These are phyloP conservation scores for Fraxinus platypoda DNA, from an alignment of 305 asterid species.

Conservation along the genomic window DNA sequence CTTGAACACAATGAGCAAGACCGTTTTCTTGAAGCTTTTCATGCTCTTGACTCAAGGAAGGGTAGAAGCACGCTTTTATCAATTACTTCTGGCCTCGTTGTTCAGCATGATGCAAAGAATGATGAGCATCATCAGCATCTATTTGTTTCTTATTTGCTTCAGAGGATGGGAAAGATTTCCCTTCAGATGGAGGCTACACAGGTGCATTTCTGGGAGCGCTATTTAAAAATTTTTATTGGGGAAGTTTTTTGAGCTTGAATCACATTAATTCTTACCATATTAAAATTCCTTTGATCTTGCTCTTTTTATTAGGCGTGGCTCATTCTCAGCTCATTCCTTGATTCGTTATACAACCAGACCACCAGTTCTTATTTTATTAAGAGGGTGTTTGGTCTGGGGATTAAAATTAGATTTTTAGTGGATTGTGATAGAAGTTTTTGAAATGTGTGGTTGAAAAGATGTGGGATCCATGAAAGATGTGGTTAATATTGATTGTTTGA, in stretches of 20 bases:
- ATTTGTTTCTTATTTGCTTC: slow-evolving; percentile 68
- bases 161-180: slow-evolving; percentile 72
- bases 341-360: not conserved
- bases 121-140: slow-evolving; percentile 37
- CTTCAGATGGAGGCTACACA: slow-evolving; percentile 66
- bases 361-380: not conserved
- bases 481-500: too few relatives aligned
- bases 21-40: slow-evolving; percentile 54
- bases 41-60: slow-evolving; percentile 65
- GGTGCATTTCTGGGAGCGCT: slow-evolving; percentile 37
- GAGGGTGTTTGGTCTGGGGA: too few relatives aligned
- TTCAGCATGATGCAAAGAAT: slow-evolving; percentile 28
- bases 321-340: not conserved
- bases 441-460: too few relatives aligned
- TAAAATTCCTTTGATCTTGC: not conserved
- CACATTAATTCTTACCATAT: not conserved
- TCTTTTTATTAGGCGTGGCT: not conserved
- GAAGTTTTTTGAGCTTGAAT: not conserved
- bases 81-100: slow-evolving; percentile 49
- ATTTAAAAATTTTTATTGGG: not conserved
- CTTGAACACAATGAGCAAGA: slow-evolving; percentile 58
- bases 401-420: not conserved
- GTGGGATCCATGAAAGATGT: too few relatives aligned
- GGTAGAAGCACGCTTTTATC: slow-evolving; percentile 60
- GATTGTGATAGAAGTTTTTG: too few relatives aligned